A percentile compares a stretch with the other conserved stretches of the same genome.
These are phyloP conservation scores for Rachicladosporium sp. DNA, from an alignment of 2,329 filamentous ascomycete genomes.

Conservation along the genomic window DNA sequence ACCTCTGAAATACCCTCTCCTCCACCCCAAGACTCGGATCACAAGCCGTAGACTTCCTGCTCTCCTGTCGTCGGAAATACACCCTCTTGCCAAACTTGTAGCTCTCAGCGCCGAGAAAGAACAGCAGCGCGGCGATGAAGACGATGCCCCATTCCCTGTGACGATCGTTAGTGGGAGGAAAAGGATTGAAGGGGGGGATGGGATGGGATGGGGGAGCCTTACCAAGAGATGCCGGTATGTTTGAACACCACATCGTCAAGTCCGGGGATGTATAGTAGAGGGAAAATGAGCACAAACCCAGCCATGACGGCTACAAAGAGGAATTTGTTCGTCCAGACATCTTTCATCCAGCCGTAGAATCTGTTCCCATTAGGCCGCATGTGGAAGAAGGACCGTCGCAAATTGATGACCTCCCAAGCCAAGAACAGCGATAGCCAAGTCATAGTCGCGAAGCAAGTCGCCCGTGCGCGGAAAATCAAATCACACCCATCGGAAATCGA, in stretches of 20 bases:
- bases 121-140: constrained; percentile 47
- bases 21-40: constrained; percentile 3
- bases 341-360: constrained; percentile 53
- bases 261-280: constrained; percentile 51
- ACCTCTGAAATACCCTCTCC: constrained; percentile 4
- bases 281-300: constrained; percentile 35
- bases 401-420: constrained; percentile 66
- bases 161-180: constrained; percentile 1
- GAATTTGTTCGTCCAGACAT: constrained; percentile 62
- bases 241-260: constrained; percentile 55
- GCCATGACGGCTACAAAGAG: constrained; percentile 33
- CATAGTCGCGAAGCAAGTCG: constrained; percentile 60
- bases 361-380: constrained; percentile 53
- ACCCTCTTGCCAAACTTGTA: constrained; percentile 57
- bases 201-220: constrained; percentile 1
- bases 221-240: constrained; percentile 51
- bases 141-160: constrained; percentile 52
- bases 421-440: constrained; percentile 68
- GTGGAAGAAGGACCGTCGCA: constrained; percentile 61
- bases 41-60: constrained; percentile 8
- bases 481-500: constrained; percentile 42
- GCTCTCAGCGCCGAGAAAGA: constrained; percentile 50
- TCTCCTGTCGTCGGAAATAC: constrained; percentile 7
- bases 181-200: too few relatives aligned
- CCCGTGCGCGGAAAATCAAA: constrained; percentile 57